Evolutionary conservation across 108 stramenopile species (phyloP).

Genomic region (Schizochytrium sp.): DNA sequence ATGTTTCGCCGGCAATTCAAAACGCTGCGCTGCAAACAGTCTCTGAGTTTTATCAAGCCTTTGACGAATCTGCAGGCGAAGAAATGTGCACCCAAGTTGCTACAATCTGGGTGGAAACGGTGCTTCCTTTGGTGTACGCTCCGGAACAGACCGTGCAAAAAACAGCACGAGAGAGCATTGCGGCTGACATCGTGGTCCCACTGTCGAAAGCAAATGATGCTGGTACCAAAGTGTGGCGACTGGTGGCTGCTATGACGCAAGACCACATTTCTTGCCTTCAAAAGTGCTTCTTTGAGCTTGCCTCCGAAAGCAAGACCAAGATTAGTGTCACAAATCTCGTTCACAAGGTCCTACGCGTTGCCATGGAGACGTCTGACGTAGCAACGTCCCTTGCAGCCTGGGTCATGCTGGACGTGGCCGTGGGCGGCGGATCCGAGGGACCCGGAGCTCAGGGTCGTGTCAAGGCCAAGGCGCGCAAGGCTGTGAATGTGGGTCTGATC

Average conservation of each 20-base stretch:
- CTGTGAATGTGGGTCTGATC: not conserved
- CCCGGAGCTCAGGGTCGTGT: not conserved
- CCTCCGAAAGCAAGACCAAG: not conserved
- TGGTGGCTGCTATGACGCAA: not conserved
- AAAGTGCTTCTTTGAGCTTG: not conserved
- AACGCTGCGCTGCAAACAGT: not conserved
- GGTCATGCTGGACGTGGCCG: not conserved
- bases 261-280: not conserved
- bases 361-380: not conserved
- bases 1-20: not conserved
- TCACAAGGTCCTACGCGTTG: not conserved
- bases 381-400: not conserved
- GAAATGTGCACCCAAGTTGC: not conserved
- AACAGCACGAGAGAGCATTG: not conserved
- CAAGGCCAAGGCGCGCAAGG: not conserved
- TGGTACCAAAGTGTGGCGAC: not conserved
- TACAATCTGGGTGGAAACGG: not conserved
- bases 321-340: not conserved
- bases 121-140: not conserved
- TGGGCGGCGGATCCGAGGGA: not conserved
- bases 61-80: not conserved
- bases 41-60: not conserved
- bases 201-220: not conserved
- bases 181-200: not conserved
- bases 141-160: not conserved